Evolutionary conservation across 2,329 filamentous ascomycete species (phyloP).

Genomic region (Zymoseptoria ardabiliae): DNA sequence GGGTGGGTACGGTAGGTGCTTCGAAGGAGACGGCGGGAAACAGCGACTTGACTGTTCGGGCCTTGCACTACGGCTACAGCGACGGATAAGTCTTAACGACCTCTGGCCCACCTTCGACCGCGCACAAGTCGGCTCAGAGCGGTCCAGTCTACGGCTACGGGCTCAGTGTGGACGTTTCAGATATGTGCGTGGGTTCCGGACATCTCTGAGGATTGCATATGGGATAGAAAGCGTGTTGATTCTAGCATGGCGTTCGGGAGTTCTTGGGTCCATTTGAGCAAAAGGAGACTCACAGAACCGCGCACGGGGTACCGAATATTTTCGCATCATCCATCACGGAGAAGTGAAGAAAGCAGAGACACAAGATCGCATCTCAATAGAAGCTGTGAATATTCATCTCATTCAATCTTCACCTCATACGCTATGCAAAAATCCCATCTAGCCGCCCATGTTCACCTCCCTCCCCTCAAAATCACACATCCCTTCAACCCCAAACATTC

Average conservation of each 20-base stretch:
- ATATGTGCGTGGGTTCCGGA: not conserved
- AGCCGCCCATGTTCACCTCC: not conserved
- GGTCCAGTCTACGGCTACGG: no score
- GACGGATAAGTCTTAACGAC: no score
- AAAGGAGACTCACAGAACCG: not conserved
- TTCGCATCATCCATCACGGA: not conserved
- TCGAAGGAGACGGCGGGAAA: no score
- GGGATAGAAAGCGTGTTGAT: not conserved
- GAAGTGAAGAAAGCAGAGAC: not conserved
- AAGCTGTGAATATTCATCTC: not conserved
- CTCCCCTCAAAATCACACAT: not conserved
- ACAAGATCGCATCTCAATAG: not conserved
- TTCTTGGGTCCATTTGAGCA: not conserved
- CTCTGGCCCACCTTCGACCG: no score
- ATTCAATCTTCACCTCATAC: constrained; percentile 1
- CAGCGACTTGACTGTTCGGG: no score
- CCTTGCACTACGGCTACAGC: no score
- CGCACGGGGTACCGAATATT: not conserved
- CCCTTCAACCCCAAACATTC: constrained; percentile 77
- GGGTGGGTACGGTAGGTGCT: no score
- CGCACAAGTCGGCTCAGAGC: no score
- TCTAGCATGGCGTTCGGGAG: constrained; percentile 1
- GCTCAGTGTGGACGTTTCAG: no score
- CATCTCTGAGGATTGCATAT: not conserved
- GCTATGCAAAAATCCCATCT: not conserved